These are phyloP conservation scores for Suillus weaverae DNA, from an alignment of 768 basidiomycete species.

Conservation along the genomic window DNA sequence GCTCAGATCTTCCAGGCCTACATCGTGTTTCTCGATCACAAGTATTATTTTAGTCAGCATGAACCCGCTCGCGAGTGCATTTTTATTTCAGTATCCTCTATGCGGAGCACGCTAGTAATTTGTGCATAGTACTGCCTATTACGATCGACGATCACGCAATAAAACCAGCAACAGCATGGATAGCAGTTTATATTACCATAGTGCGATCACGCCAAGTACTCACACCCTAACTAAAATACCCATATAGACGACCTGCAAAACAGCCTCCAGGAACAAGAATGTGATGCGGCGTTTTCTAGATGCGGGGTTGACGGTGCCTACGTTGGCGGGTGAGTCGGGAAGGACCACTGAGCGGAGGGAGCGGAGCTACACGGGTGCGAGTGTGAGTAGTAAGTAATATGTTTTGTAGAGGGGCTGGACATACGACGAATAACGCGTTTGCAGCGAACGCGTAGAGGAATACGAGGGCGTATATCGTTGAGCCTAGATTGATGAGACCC, in stretches of 20 bases:
- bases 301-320: constrained; percentile 68
- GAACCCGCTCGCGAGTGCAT: too few species aligned
- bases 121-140: not conserved
- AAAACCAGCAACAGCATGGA: not conserved
- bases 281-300: constrained; percentile 84
- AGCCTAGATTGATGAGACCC: constrained; percentile 61
- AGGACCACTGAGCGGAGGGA: constrained; percentile 90
- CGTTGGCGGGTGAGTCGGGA: constrained; percentile 64
- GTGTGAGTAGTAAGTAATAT: not conserved
- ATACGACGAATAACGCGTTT: constrained; percentile 90
- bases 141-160: too few species aligned
- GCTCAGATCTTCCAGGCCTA: too few species aligned
- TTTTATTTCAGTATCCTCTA: too few species aligned
- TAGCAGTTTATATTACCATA: not conserved
- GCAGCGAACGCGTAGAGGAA: constrained; percentile 88
- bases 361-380: constrained; percentile 59
- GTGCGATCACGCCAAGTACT: not conserved
- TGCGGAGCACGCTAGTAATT: too few species aligned
- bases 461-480: constrained; percentile 62
- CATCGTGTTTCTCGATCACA: too few species aligned
- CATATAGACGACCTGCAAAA: constrained; percentile 86
- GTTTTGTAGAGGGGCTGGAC: constrained; percentile 25
- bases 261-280: constrained; percentile 86
- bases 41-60: too few species aligned
- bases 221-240: constrained; percentile 72